A percentile compares a stretch with the other conserved stretches of the same genome.
Evolutionary conservation across 345 rosid genomes (phyloP).

Genomic region (Salix koriyanagi): DNA sequence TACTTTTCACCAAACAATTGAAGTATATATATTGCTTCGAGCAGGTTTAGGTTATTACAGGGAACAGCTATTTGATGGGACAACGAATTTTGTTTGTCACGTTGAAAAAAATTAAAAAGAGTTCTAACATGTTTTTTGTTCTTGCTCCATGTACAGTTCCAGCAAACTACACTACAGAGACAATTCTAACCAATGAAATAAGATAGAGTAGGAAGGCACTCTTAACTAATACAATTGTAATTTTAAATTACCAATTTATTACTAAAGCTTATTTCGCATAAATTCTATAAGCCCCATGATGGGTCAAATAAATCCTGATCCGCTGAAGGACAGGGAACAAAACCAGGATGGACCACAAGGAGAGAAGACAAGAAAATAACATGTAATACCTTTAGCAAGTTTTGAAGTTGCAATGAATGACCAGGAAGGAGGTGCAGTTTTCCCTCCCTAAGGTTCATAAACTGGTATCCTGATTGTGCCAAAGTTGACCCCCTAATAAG

Average conservation of each 20-base stretch:
- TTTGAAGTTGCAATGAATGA: slow-evolving; percentile 75
- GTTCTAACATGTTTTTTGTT: neutral
- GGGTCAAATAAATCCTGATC: neutral
- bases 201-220: neutral
- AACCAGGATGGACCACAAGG: neutral
- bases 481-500: slow-evolving; percentile 74
- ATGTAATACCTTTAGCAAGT: slow-evolving; percentile 69
- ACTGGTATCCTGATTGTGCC: slow-evolving; percentile 65
- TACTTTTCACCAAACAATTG: neutral
- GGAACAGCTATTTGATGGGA: neutral
- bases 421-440: slow-evolving; percentile 88
- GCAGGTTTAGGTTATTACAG: neutral
- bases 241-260: neutral
- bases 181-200: neutral
- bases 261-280: neutral
- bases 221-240: neutral
- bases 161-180: neutral
- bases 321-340: neutral
- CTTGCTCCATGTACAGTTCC: neutral
- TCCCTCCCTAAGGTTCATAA: slow-evolving; percentile 71
- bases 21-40: neutral
- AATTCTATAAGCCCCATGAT: neutral
- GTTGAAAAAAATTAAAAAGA: neutral
- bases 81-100: neutral
- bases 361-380: neutral